Percentiles rank a stretch among this genome's conserved stretches.
phyloP scores from a whole-genome alignment of 768 basidiomycete species.

The Cyclocybe cylindracea region DNA sequence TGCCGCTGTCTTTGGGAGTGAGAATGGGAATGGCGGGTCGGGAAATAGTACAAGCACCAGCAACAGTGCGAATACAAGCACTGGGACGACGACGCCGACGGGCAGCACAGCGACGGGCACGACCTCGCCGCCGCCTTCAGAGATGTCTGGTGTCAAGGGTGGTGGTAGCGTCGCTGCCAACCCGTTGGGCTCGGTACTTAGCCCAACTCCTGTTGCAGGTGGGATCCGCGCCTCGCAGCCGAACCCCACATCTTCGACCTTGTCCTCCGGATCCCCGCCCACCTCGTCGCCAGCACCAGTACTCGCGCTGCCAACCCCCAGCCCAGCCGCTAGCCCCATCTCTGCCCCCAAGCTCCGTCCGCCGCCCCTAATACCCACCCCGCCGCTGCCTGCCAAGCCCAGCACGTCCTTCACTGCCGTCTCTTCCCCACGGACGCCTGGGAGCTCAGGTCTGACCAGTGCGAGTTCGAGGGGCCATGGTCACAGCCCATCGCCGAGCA shows the following conservation, averaged over 20 bases:
- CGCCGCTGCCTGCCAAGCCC: constrained; percentile 29
- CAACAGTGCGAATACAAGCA: not conserved
- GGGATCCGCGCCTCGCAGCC: constrained; percentile 12
- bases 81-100: constrained; percentile 7
- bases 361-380: constrained; percentile 31
- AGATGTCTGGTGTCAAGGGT: not conserved
- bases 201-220: not conserved
- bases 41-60: not conserved
- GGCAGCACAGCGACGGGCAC: not conserved
- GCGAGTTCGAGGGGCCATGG: not conserved
- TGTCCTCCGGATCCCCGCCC: not conserved
- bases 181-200: not conserved
- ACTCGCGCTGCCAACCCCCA: not conserved
- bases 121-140: constrained; percentile 2
- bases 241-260: not conserved
- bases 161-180: not conserved
- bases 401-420: constrained; percentile 36
- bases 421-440: constrained; percentile 9
- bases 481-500: constrained; percentile 11
- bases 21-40: constrained; percentile 6
- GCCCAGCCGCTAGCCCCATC: constrained; percentile 3
- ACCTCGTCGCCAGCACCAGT: not conserved
- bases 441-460: constrained; percentile 13
- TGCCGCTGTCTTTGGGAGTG: constrained; percentile 19
- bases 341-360: constrained; percentile 25